Base-by-base conservation (phyloP, 2,329 filamentous ascomycete genomes). In the Cadophora malorum region DNA sequence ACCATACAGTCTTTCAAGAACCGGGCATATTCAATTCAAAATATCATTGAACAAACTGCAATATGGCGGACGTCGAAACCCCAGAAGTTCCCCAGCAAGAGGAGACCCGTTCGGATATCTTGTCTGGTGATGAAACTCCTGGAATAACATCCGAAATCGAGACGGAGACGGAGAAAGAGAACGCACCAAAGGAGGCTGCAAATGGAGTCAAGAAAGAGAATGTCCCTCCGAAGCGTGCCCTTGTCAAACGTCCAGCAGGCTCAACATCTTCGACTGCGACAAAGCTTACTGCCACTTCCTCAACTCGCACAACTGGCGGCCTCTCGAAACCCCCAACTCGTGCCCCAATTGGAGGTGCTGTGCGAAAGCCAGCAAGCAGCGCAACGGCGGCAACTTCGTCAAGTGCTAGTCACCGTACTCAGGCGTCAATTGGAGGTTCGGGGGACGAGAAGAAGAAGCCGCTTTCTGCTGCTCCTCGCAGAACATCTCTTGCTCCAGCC, bases 241-340 rank as follows among this genome's bases (percentile, higher is more conserved):
- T 71, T 31, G 69, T 72, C 23, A 77, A 73, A 67, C 76, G 76
- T 52, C 74, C 73, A 33, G 71, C 71, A 47, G 67, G 69, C 35
- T 60, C 75, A 25, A 65, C 74, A 58, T 65, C 76, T 23, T 69
- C 74, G 8, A 72, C 76, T 53, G 65, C 71, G n/a, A 68, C 73
- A 4, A 76, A 73, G 49, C 71, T 73, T 47, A 71, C 72, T 6
- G 66, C 72, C 35, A 72, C 76, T 23, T 76, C 76, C 52, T 63
- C 74, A 50, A 70, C 73, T 50, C 69, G 73, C 52, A 70, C 74
- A 35, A 72, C 73, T 35, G 74, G 74, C 58, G 76, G 75, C n/a
- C 65, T 78, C 28, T 77, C 74, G 67, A 79, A 78, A 65, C 77
- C 77, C 53, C 77, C 77, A 47, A 73, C 76, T 59, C 74, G 77